phyloP scores from a whole-genome alignment of 805 yeast species.

The Candida vaughaniae region DNA sequence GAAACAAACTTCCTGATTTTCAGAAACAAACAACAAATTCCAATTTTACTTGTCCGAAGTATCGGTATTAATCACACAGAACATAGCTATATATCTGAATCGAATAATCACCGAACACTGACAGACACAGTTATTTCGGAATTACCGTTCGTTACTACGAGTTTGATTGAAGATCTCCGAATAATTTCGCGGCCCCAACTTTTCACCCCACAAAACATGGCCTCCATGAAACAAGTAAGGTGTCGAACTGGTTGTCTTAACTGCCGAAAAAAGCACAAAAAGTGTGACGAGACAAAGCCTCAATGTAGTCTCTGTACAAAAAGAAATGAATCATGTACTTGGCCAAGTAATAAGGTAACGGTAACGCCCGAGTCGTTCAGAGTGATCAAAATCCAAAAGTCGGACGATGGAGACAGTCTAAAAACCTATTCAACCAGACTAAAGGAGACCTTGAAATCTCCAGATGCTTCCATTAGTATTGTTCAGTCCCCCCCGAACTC shows the following conservation, averaged over 20 bases:
- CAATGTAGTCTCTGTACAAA: slow-evolving; percentile 14
- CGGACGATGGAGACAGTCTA: slow-evolving; percentile 3
- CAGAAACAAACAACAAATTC: too few species aligned
- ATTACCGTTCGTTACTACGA: too few species aligned
- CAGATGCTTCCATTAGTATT: slow-evolving; percentile 1
- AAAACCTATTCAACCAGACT: slow-evolving; percentile 8
- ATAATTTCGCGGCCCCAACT: too few species aligned
- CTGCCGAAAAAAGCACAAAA: slow-evolving; percentile 17
- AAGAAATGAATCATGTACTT: slow-evolving; percentile 10
- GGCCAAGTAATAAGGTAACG: slow-evolving; percentile 11
- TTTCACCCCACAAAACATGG: too few species aligned
- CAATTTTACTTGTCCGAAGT: too few species aligned
- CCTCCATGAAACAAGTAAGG: slow-evolving; percentile 8
- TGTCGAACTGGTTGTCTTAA: slow-evolving; percentile 16
- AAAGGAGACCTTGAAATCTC: slow-evolving; percentile 6
- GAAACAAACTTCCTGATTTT: too few species aligned
- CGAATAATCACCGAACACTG: too few species aligned
- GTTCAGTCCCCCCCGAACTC: background rate
- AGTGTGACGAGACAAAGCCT: slow-evolving; percentile 18
- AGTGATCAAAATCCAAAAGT: slow-evolving; percentile 6
- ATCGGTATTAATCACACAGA: too few species aligned
- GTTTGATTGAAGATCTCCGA: too few species aligned
- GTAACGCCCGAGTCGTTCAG: slow-evolving; percentile 10
- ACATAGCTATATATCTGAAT: too few species aligned
- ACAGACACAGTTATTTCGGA: too few species aligned